Base-by-base conservation (phyloP, 1,139 yeast species). In the Yamadazyma membranifaciens region DNA sequence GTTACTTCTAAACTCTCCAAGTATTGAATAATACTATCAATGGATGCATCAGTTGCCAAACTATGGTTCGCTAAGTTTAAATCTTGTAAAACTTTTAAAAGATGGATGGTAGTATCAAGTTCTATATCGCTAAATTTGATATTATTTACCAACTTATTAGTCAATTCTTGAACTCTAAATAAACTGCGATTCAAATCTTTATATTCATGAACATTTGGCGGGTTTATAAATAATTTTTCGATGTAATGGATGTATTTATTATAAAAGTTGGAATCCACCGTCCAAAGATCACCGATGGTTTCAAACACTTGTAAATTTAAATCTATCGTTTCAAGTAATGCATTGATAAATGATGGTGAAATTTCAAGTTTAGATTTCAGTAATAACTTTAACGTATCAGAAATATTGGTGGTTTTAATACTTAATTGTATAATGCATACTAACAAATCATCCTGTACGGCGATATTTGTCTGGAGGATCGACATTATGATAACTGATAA, bases 191-290 rank as follows among this genome's bases (percentile, higher is more conserved):
- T 67, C 31, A 56, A 44, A 43, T 67, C 50, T 39, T 57, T 44
- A 50, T 60, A 69, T 46, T 70, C 73, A 46, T 72, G 77, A 3
- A 61, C 59, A 22, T 49, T 47, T 0, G 75, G 75, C 9, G 57
- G 53, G 1, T 46, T 60, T 3, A 44, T 47, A 44, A 58, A 71
- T 11, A 69, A 42, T 3, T 48, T 41, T 39, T 69, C 73, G 9
- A 69, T 50, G 41, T 66, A 63, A 7, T 34, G 36, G 15, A 63
- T 57, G 39, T 58, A 56, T 4, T 39, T 37, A 3, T 28, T 12
- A 41, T 56, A 61, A 33, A 64, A 60, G 3, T 42, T 41, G 15
- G 60, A 64, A 37, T 56, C 56, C 4, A 55, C 40, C 31, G 9
- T 32, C 16, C 14, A 40, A 30, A 16, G 43, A 34, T 2, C 49